These are phyloP conservation scores for Uromyces viciae-fabae DNA, from an alignment of 1,284 basidiomycete genomes.

Conservation along the genomic window DNA sequence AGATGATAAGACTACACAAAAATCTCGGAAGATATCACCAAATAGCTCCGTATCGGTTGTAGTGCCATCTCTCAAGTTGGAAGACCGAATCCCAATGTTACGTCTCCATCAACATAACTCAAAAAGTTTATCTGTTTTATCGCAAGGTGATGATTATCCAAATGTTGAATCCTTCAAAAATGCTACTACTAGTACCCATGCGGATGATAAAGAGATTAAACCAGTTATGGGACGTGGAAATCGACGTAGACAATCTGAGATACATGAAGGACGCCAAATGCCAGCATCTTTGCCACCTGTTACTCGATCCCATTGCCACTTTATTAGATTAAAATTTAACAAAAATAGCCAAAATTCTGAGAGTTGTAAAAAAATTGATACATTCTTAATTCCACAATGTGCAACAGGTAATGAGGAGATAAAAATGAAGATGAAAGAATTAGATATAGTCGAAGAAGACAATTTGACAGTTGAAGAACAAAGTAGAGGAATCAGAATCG, in stretches of 20 bases:
- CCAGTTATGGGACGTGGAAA: not conserved
- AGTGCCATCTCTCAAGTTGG: not conserved
- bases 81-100: not conserved
- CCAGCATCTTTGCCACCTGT: slow-evolving; percentile 37
- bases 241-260: slow-evolving; percentile 26
- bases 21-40: not conserved
- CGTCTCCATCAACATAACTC: slow-evolving; percentile 44
- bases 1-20: not conserved
- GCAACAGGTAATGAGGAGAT: slow-evolving; percentile 40
- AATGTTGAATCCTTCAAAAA: too few relatives aligned
- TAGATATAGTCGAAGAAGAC: slow-evolving; percentile 23
- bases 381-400: slow-evolving; percentile 45
- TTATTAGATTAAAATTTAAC: slow-evolving; percentile 36
- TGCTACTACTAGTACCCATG: not conserved
- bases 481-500: slow-evolving; percentile 37
- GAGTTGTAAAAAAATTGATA: slow-evolving; percentile 40
- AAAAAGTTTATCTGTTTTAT: too few relatives aligned
- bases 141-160: too few relatives aligned
- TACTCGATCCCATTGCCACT: slow-evolving; percentile 45
- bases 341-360: not conserved
- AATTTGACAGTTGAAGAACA: slow-evolving; percentile 41
- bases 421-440: slow-evolving; percentile 30
- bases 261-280: slow-evolving; percentile 5
- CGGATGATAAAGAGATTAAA: not conserved
- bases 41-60: slow-evolving; percentile 20